Percentiles rank a stretch among this genome's conserved stretches.
phyloP scores from a whole-genome alignment of 768 basidiomycete species.

The Amanita thiersii region DNA sequence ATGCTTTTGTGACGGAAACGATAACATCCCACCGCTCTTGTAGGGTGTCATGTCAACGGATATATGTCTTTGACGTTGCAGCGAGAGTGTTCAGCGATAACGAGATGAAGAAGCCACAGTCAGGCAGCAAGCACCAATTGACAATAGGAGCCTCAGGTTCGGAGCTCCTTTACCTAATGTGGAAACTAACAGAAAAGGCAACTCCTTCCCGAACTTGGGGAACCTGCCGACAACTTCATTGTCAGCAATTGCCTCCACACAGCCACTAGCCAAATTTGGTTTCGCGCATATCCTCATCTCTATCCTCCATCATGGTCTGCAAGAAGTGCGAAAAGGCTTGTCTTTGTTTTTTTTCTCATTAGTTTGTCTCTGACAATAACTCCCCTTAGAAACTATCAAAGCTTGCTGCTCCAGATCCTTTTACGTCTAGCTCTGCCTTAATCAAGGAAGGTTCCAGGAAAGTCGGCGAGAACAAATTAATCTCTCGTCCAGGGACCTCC shows the following conservation, averaged over 20 bases:
- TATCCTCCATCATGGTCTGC: conserved; percentile 62
- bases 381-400: conserved; percentile 78
- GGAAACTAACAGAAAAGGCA: conserved; percentile 27
- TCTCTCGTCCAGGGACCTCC: conserved; percentile 59
- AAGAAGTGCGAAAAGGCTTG: conserved; percentile 75
- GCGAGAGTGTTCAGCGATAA: conserved; percentile 30
- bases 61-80: conserved; percentile 27
- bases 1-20: conserved; percentile 38
- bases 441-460: conserved; percentile 78
- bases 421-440: conserved; percentile 59
- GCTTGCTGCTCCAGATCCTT: conserved; percentile 85
- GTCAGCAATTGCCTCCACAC: conserved; percentile 5
- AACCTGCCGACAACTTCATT: conserved; percentile 4
- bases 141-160: conserved; percentile 45
- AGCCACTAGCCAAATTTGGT: conserved; percentile 2
- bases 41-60: conserved; percentile 49
- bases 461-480: conserved; percentile 80
- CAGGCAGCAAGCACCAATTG: conserved; percentile 26
- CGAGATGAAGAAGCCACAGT: conserved; percentile 24
- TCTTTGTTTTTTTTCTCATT: conserved; percentile 16
- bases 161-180: conserved; percentile 32
- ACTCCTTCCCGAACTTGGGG: conserved; percentile 22
- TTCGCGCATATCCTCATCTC: conserved; percentile 17
- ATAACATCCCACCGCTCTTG: conserved; percentile 28
- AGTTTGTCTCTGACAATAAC: conserved; percentile 11